Evolutionary conservation across 257 asterid genomes (phyloP).

Genomic region (Schizonepeta tenuifolia): DNA sequence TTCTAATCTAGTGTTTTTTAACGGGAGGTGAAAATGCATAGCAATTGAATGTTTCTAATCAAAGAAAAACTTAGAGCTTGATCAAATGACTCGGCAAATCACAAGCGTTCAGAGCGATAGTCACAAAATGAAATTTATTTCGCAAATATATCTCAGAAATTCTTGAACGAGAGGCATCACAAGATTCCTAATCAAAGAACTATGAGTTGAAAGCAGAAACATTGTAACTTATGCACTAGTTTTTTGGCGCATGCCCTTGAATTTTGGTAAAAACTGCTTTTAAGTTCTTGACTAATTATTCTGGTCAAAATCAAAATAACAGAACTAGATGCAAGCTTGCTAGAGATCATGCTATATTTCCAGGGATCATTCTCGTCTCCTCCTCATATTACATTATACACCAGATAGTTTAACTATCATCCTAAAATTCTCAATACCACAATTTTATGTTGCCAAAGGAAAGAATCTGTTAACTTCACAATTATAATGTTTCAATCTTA

Average conservation of each 20-base stretch:
- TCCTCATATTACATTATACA: background rate
- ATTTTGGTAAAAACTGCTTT: slow-evolving; percentile 8
- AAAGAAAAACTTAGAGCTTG: background rate
- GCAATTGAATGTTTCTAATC: background rate
- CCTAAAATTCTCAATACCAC: background rate
- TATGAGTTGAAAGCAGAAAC: slow-evolving; percentile 1
- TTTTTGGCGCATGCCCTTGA: background rate
- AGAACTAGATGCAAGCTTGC: slow-evolving; percentile 1
- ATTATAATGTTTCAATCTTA: background rate
- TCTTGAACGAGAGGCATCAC: background rate
- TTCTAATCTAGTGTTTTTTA: background rate
- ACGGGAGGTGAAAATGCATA: background rate
- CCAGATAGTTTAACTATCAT: background rate
- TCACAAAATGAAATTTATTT: background rate
- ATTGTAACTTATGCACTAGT: background rate
- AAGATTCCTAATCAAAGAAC: background rate
- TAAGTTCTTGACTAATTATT: background rate
- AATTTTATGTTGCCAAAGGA: slow-evolving; percentile 4
- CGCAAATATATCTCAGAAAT: background rate
- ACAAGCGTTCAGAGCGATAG: background rate
- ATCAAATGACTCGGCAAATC: slow-evolving; percentile 5
- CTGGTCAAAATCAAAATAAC: slow-evolving; percentile 12
- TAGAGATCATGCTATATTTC: slow-evolving; percentile 17
- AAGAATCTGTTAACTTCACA: slow-evolving; percentile 16
- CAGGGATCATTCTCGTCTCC: background rate